Evolutionary conservation across 169 alveolate genomes (phyloP).

Genomic region (Plasmodium cynomolgi): DNA sequence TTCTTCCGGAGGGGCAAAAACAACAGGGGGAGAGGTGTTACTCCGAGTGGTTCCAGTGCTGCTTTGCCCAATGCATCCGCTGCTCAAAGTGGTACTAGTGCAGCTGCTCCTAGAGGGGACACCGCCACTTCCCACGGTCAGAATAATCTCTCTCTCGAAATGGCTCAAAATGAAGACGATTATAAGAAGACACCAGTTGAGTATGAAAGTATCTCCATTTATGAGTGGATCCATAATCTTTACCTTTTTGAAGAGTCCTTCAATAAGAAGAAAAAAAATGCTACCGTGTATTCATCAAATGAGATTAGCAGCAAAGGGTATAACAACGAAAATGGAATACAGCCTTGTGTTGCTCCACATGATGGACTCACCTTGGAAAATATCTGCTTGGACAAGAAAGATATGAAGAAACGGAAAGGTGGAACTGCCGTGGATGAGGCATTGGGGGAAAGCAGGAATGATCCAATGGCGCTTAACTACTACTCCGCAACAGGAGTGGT

Average conservation of each 20-base stretch:
- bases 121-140: neutral
- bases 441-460: neutral
- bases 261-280: constrained; percentile 59
- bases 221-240: constrained; percentile 68
- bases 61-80: neutral
- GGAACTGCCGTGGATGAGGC: neutral
- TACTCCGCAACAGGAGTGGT: neutral
- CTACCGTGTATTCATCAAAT: constrained; percentile 12
- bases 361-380: neutral
- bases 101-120: neutral
- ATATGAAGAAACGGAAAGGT: neutral
- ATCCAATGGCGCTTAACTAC: neutral
- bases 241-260: constrained; percentile 67
- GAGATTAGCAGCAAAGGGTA: neutral
- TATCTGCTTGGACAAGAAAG: neutral
- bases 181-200: constrained; percentile 1
- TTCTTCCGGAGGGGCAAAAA: neutral
- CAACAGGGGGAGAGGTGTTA: neutral
- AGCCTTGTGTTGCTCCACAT: neutral
- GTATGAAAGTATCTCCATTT: constrained; percentile 60
- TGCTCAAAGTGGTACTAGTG: neutral
- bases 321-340: neutral
- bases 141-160: neutral
- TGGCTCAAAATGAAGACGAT: constrained; percentile 14
- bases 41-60: neutral